Evolutionary conservation across 1,284 basidiomycete species (phyloP).

Genomic region (Porphyrellus sp.): DNA sequence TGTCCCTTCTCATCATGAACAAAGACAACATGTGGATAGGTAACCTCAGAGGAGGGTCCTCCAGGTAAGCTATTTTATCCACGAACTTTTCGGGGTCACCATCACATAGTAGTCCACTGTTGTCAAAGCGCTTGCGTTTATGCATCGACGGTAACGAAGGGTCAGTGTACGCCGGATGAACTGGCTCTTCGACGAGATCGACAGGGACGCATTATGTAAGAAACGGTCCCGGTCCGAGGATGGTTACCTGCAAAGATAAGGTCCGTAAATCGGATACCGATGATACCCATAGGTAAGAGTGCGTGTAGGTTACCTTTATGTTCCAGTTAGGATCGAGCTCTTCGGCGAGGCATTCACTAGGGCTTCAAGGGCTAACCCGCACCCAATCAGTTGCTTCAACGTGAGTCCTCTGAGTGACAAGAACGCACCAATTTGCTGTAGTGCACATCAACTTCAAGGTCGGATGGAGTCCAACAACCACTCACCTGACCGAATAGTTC

Average conservation of each 20-base stretch:
- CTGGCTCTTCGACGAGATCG: background rate
- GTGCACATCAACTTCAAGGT: background rate
- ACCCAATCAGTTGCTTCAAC: background rate
- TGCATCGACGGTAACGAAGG: constrained; percentile 5
- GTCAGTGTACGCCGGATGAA: constrained; percentile 23
- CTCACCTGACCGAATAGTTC: constrained; percentile 24
- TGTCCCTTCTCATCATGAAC: constrained; percentile 9
- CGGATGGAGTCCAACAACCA: too few relatives aligned
- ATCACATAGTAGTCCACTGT: background rate
- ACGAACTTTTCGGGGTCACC: constrained; percentile 25
- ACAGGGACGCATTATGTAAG: constrained; percentile 10
- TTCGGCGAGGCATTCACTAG: constrained; percentile 18
- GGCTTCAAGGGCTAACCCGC: constrained; percentile 20
- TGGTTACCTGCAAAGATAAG: constrained; percentile 20
- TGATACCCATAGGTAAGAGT: too few relatives aligned
- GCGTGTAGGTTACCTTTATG: too few relatives aligned
- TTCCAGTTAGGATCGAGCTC: constrained; percentile 26
- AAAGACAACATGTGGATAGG: constrained; percentile 25
- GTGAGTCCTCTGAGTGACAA: background rate
- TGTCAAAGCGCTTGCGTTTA: background rate
- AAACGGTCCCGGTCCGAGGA: constrained; percentile 24
- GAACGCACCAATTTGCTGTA: constrained; percentile 23
- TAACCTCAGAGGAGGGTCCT: constrained; percentile 30
- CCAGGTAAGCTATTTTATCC: constrained; percentile 13
- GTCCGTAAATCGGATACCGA: background rate